These are phyloP conservation scores for Blastomyces parvus DNA, from an alignment of 2,329 filamentous ascomycete genomes.

Conservation along the genomic window DNA sequence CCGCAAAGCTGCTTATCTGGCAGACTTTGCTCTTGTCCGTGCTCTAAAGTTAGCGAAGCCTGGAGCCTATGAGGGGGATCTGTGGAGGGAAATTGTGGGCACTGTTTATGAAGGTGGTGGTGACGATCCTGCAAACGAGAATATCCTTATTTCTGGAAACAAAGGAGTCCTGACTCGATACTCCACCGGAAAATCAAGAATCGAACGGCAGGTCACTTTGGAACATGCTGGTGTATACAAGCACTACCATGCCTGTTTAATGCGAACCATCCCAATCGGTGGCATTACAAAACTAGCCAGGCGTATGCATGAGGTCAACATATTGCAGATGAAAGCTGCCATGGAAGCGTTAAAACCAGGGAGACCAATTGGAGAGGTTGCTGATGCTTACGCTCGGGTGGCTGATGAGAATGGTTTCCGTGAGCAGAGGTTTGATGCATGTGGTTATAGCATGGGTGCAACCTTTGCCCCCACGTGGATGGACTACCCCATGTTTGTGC, in stretches of 20 bases:
- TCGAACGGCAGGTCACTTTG: constrained; percentile 27
- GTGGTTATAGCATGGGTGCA: constrained; percentile 24
- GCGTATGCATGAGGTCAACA: constrained; percentile 22
- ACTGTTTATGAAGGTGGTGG: constrained; percentile 29
- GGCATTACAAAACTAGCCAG: constrained; percentile 23
- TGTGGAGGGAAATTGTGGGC: constrained; percentile 28
- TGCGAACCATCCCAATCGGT: constrained; percentile 27
- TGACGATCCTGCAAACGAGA: constrained; percentile 29
- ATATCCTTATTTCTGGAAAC: constrained; percentile 28
- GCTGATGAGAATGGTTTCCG: constrained; percentile 26
- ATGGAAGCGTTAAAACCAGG: constrained; percentile 24
- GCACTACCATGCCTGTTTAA: constrained; percentile 28
- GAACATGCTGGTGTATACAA: constrained; percentile 29
- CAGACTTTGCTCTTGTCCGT: constrained; percentile 27
- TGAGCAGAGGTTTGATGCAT: constrained; percentile 25
- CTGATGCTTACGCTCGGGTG: constrained; percentile 23
- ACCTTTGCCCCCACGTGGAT: constrained; percentile 22
- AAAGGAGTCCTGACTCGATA: constrained; percentile 27
- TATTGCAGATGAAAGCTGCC: constrained; percentile 23
- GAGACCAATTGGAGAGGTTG: constrained; percentile 22
- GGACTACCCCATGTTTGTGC: constrained; percentile 18
- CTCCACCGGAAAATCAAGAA: constrained; percentile 24
- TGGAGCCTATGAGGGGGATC: constrained; percentile 27
- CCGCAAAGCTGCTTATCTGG: constrained; percentile 28
- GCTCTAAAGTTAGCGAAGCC: constrained; percentile 28